phyloP scores from a whole-genome alignment of 2,329 filamentous ascomycete genomes.

The Zelopaecilomyces penicillatus region DNA sequence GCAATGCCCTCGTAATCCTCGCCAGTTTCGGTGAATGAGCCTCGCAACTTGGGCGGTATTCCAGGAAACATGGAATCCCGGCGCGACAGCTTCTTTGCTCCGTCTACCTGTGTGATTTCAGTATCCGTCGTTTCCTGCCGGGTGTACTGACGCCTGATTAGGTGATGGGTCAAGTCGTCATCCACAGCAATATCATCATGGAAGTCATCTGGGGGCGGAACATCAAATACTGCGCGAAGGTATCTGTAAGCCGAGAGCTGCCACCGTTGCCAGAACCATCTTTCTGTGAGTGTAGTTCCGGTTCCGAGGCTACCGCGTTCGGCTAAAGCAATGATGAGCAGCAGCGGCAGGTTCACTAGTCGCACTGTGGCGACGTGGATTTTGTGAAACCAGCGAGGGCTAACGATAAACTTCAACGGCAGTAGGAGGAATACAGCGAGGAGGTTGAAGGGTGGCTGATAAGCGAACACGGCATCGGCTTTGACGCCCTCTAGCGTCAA shows the following conservation, averaged over 20 bases:
- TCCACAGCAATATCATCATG: conserved; percentile 50
- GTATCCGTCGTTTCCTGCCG: conserved; percentile 32
- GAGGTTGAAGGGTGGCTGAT: conserved; percentile 77
- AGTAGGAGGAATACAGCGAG: conserved; percentile 65
- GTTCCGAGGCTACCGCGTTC: conserved; percentile 55
- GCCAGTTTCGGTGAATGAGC: conserved; percentile 36
- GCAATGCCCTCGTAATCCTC: conserved; percentile 37
- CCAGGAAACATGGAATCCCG: conserved; percentile 51
- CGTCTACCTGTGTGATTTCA: conserved; percentile 13
- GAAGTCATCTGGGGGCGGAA: conserved; percentile 56
- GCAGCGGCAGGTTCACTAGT: conserved; percentile 63
- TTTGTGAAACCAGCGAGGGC: conserved; percentile 84
- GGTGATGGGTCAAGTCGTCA: conserved; percentile 49
- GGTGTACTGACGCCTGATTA: conserved; percentile 49
- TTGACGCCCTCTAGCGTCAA: conserved; percentile 81
- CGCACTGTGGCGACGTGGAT: conserved; percentile 73
- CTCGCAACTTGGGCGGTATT: conserved; percentile 38
- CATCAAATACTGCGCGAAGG: conserved; percentile 64
- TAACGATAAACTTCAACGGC: conserved; percentile 68
- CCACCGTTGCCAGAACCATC: conserved; percentile 58
- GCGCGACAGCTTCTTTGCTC: conserved; percentile 28
- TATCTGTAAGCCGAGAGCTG: conserved; percentile 64
- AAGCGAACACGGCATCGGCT: conserved; percentile 73
- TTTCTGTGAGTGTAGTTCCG: conserved; percentile 18
- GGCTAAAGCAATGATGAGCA: conserved; percentile 61